Evolutionary conservation across 768 basidiomycete genomes (phyloP), one percentile per base, ranked within the genome.

Genomic region (Boletus insuetus): DNA sequence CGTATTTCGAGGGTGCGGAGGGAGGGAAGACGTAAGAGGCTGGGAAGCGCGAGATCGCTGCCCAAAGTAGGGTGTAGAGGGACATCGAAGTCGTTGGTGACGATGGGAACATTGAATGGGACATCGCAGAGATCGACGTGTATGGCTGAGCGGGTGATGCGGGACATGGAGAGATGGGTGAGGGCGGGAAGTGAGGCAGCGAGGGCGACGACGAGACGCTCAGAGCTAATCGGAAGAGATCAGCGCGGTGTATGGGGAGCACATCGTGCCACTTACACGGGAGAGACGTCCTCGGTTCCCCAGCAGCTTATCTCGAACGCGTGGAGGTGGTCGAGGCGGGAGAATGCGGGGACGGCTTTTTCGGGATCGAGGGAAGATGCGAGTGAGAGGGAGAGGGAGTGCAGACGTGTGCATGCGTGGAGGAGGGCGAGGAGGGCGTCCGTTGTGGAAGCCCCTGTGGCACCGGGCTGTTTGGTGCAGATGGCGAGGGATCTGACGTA

Each of bases 141-240:
- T n/a, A 86, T 50, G 31, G 75, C 74, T 1, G 86, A 89, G 51
- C 87, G 84, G 16, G 83, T 80, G 62, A 90, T 79, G 62, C 81
- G 82, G 49, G 84, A 80, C 12, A 90, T 74, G 6, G 79, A 74
- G 47, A 90, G 77, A 46, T 81, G 75, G 44, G 78, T 66, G 44
- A 90, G 78, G 62, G 74, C 70, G 14, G 81, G 81, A 5, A 83
- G 69, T 2, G 82, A 80, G 2, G 82, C 80, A 0, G 86, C 86
- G 57, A 90, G 83, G 7, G 82, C 79, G 16, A 89, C 87, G 51
- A 81, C 84, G 1, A 88, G 75, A 24, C 87, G 77, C 65, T 90
- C 87, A 70, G 69, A 74, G 20, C 68, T 65, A 53, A 40, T 14
- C 13, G 35, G 13, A 40, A 20, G 17, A 11, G 56, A 40, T 68